Conservation (phyloP, 805 yeast species). For the Torulaspora maleeae region DNA sequence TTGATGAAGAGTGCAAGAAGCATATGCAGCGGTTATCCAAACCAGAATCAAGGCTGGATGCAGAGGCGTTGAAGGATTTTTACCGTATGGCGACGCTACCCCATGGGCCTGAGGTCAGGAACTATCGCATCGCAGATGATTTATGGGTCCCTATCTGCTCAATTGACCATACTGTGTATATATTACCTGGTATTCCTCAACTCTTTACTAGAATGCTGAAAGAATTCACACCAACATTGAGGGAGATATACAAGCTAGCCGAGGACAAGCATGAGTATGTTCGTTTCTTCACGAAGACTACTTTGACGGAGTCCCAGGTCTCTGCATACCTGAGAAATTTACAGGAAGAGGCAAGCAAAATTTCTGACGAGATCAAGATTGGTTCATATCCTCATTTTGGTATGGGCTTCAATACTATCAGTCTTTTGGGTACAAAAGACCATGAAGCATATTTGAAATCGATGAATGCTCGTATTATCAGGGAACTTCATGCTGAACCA, state of each 20-base stretch:
- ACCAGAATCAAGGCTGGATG: slow-evolving; percentile 34
- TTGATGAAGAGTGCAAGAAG: slow-evolving; percentile 54
- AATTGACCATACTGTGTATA: slow-evolving; percentile 57
- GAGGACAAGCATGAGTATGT: slow-evolving; percentile 30
- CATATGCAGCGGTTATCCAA: slow-evolving; percentile 52
- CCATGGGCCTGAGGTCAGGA: slow-evolving; percentile 41
- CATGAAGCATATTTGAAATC: slow-evolving; percentile 38
- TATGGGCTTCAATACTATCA: slow-evolving; percentile 60
- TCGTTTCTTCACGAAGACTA: slow-evolving; percentile 60
- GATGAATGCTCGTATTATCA: slow-evolving; percentile 45
- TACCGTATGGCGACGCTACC: slow-evolving; percentile 82
- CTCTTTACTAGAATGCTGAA: slow-evolving; percentile 54
- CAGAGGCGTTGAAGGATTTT: slow-evolving; percentile 54
- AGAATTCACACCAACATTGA: slow-evolving; percentile 39
- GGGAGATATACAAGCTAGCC: slow-evolving; percentile 38
- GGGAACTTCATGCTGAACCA: slow-evolving; percentile 51
- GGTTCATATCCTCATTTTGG: slow-evolving; percentile 83
- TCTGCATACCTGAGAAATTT: slow-evolving; percentile 57
- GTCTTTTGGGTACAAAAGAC: slow-evolving; percentile 58
- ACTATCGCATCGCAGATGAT: slow-evolving; percentile 45
- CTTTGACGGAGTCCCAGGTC: slow-evolving; percentile 56
- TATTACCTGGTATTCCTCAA: slow-evolving; percentile 82
- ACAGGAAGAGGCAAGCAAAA: slow-evolving; percentile 41
- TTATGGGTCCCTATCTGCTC: slow-evolving; percentile 85
- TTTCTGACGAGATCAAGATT: slow-evolving; percentile 48